Percentiles rank a stretch among this genome's conserved stretches.
phyloP scores from a whole-genome alignment of 2,329 filamentous ascomycete genomes.

The Alternaria triticina region DNA sequence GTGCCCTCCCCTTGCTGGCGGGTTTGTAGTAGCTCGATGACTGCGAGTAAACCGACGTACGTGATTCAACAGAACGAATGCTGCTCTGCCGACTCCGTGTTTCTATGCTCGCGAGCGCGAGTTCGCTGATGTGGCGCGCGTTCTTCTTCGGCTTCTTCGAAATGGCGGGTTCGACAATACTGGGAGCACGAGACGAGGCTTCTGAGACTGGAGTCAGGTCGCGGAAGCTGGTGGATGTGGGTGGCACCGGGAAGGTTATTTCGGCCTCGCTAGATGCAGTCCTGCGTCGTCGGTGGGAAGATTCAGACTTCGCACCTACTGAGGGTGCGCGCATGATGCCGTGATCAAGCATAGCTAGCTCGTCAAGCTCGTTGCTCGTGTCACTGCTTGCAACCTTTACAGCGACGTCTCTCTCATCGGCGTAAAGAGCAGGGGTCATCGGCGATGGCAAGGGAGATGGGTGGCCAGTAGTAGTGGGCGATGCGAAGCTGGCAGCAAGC shows the following conservation, averaged over 20 bases:
- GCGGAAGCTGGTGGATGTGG: slow-evolving; percentile 9
- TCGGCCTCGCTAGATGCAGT: slow-evolving; percentile 45
- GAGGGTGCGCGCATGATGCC: slow-evolving; percentile 32
- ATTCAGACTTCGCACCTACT: slow-evolving; percentile 30
- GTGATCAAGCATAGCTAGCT: slow-evolving; percentile 29
- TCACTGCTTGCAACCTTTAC: slow-evolving; percentile 49
- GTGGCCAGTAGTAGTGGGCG: slow-evolving; percentile 40
- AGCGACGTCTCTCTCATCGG: slow-evolving; percentile 33
- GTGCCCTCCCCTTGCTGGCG: slow-evolving; percentile 19
- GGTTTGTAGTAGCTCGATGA: slow-evolving; percentile 10
- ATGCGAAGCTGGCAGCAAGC: slow-evolving; percentile 32
- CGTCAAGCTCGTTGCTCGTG: slow-evolving; percentile 39
- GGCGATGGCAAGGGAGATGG: slow-evolving; percentile 45
- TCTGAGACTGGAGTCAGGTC: slow-evolving; percentile 34
- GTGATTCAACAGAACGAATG: slow-evolving; percentile 23
- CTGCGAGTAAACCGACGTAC: slow-evolving; percentile 22
- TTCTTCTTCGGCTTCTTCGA: slow-evolving; percentile 24
- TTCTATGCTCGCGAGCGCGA: slow-evolving; percentile 18
- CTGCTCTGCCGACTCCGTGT: slow-evolving; percentile 30
- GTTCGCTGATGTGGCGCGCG: slow-evolving; percentile 21
- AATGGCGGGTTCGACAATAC: slow-evolving; percentile 24
- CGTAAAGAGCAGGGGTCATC: slow-evolving; percentile 41
- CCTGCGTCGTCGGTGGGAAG: slow-evolving; percentile 39
- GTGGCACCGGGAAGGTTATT: slow-evolving; percentile 29
- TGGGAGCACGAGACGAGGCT: slow-evolving; percentile 29